A percentile compares a stretch with the other conserved stretches of the same genome.
phyloP scores from a whole-genome alignment of 208 protist species.

The Leishmania turanica region DNA sequence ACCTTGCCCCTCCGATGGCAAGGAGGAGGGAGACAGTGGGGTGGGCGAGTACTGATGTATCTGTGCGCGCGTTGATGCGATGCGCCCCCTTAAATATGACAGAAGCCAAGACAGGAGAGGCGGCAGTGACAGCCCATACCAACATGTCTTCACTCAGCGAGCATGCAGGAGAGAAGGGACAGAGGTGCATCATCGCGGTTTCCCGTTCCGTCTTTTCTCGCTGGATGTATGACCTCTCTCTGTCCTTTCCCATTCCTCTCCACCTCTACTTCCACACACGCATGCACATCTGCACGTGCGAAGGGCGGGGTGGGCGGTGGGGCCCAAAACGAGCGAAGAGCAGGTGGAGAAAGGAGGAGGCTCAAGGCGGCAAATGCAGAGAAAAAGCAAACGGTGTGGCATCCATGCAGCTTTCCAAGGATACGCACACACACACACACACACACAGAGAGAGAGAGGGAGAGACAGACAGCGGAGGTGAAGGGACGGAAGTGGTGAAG shows the following conservation, averaged over 20 bases:
- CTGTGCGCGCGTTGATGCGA: background rate
- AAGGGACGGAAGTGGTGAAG: background rate
- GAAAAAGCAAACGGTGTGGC: background rate
- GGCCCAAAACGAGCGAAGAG: background rate
- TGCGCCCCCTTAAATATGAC: background rate
- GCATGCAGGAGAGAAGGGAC: background rate
- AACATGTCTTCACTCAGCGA: background rate
- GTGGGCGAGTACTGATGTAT: background rate
- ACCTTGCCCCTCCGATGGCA: background rate
- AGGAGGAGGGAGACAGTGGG: background rate
- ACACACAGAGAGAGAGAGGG: background rate
- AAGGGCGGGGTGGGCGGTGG: too few species aligned
- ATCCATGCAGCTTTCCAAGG: background rate
- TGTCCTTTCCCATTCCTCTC: background rate
- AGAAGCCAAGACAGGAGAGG: background rate
- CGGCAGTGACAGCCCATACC: background rate
- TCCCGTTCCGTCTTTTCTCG: background rate
- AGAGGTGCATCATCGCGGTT: background rate
- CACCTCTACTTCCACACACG: background rate
- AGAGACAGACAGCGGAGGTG: background rate
- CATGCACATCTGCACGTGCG: too few species aligned
- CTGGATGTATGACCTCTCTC: background rate
- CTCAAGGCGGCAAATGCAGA: background rate
- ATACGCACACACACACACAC: background rate
- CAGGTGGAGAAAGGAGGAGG: background rate